Conservation (phyloP, 805 yeast species). For the Dipodascopsis tothii region DNA sequence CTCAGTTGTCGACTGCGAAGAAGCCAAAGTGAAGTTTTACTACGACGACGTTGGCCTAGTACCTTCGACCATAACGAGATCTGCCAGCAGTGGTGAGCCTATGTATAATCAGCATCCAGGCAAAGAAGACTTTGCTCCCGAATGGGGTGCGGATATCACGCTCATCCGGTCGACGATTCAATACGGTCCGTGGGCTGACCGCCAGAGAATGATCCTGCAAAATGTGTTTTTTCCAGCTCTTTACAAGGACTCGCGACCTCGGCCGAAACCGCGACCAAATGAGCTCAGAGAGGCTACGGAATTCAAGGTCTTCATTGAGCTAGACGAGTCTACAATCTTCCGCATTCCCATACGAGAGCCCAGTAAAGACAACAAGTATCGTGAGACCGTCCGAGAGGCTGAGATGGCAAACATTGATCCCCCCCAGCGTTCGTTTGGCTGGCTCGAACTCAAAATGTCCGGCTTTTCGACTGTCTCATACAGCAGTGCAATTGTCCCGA, state of each 20-base stretch:
- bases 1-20: conserved; percentile 54
- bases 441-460: conserved; percentile 70
- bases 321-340: conserved; percentile 58
- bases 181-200: conserved; percentile 95
- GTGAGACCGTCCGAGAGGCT: conserved; percentile 28
- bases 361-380: conserved; percentile 58
- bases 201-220: conserved; percentile 64
- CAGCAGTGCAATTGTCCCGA: conserved; percentile 47
- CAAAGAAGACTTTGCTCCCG: conserved; percentile 39
- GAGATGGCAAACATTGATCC: conserved; percentile 29
- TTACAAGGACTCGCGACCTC: conserved; percentile 48
- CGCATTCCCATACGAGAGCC: conserved; percentile 79
- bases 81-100: too few relatives aligned
- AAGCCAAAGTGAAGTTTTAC: conserved; percentile 49
- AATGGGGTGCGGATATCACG: conserved; percentile 52
- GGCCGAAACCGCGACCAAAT: conserved; percentile 42
- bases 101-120: too few relatives aligned
- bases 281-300: conserved; percentile 48
- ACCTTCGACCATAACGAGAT: conserved; percentile 32
- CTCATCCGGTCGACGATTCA: conserved; percentile 57
- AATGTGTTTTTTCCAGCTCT: conserved; percentile 59
- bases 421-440: conserved; percentile 66
- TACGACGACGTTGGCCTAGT: conserved; percentile 67
- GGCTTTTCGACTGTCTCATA: conserved; percentile 45
- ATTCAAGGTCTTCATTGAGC: conserved; percentile 47